phyloP scores from a whole-genome alignment of 1,284 basidiomycete species.

The Sporisorium exsertum region DNA sequence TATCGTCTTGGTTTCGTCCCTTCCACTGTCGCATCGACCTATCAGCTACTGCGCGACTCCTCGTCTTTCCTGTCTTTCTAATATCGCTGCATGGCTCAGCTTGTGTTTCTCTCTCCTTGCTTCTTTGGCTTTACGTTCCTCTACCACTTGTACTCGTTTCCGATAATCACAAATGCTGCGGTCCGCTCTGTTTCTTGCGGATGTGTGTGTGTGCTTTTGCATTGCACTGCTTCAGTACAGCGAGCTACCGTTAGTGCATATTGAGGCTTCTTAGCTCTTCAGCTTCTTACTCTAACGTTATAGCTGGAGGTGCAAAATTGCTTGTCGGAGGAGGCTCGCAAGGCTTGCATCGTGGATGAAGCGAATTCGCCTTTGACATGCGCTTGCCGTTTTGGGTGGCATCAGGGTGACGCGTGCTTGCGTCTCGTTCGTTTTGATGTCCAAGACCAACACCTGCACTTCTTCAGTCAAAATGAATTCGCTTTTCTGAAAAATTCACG shows the following conservation, averaged over 20 bases:
- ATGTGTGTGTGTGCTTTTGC: too few relatives aligned
- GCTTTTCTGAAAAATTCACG: constrained; percentile 10
- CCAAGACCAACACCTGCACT: constrained; percentile 33
- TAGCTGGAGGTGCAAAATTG: too few relatives aligned
- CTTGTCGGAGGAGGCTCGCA: too few relatives aligned
- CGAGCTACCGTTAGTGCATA: too few relatives aligned
- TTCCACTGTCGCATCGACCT: not conserved
- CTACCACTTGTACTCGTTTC: constrained; percentile 1
- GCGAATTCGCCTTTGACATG: constrained; percentile 28
- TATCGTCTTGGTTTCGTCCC: not conserved
- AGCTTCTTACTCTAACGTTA: too few relatives aligned
- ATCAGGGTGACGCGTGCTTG: constrained; percentile 26
- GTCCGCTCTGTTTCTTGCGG: too few relatives aligned
- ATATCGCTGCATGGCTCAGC: not conserved
- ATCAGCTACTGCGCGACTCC: not conserved
- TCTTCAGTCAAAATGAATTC: not conserved
- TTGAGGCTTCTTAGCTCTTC: too few relatives aligned
- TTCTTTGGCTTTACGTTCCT: not conserved
- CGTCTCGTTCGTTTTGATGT: constrained; percentile 6
- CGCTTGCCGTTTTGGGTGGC: not conserved
- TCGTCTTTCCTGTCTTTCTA: not conserved
- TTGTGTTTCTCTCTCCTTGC: not conserved
- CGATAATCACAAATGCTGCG: constrained; percentile 5
- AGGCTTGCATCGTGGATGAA: not conserved
- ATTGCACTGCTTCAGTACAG: not conserved